phyloP scores from a whole-genome alignment of 495 filamentous ascomycete species.

The Xylaria venustula region DNA sequence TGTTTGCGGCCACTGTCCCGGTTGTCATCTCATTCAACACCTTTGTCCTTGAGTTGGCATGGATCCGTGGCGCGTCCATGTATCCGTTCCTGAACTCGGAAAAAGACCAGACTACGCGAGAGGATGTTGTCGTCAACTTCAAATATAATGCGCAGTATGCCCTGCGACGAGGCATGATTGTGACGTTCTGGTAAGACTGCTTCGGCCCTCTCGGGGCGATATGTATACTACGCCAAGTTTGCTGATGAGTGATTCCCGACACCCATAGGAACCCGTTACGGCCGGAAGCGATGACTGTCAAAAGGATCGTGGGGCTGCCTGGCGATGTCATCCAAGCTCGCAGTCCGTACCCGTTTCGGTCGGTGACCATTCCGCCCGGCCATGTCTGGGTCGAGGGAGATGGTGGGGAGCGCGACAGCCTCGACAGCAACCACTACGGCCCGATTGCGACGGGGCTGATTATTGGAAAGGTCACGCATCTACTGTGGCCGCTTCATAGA shows the following conservation, averaged over 20 bases:
- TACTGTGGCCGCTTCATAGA: constrained; percentile 59
- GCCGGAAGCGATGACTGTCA: constrained; percentile 59
- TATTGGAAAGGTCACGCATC: constrained; percentile 59
- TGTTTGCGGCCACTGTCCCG: constrained; percentile 60
- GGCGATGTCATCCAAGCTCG: constrained; percentile 66
- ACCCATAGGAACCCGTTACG: constrained; percentile 59
- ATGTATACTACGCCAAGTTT: not conserved
- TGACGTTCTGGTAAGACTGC: constrained; percentile 48
- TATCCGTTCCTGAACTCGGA: constrained; percentile 72
- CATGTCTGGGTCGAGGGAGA: constrained; percentile 84
- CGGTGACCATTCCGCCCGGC: constrained; percentile 61
- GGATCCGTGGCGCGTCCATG: constrained; percentile 71
- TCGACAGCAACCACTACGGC: constrained; percentile 76
- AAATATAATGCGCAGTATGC: constrained; percentile 46
- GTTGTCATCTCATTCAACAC: constrained; percentile 63
- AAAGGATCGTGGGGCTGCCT: constrained; percentile 67
- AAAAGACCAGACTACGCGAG: constrained; percentile 53
- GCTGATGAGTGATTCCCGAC: constrained; percentile 9
- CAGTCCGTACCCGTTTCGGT: constrained; percentile 56
- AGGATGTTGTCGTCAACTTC: constrained; percentile 53
- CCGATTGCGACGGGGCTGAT: constrained; percentile 63
- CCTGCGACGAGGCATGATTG: constrained; percentile 53
- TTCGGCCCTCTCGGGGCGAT: not conserved
- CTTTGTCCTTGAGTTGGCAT: constrained; percentile 59
- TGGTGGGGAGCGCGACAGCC: constrained; percentile 52